Percentiles rank a stretch among this genome's conserved stretches.
phyloP scores from a whole-genome alignment of 495 filamentous ascomycete species.

The Trypethelium eluteriae region DNA sequence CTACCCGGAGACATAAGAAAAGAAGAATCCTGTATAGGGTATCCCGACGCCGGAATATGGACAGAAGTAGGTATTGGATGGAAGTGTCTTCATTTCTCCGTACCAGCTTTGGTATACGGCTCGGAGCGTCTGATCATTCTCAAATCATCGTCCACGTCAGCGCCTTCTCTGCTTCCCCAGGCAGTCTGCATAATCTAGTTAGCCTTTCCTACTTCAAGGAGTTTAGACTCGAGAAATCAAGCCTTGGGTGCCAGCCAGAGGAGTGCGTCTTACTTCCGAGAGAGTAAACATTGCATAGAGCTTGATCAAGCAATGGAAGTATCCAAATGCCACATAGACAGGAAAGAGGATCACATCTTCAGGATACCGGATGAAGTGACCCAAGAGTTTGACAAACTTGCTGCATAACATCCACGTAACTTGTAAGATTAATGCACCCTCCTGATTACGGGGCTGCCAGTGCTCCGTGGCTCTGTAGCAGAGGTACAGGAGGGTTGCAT shows the following conservation, averaged over 20 bases:
- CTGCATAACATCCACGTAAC: slow-evolving; percentile 41
- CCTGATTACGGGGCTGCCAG: slow-evolving; percentile 15
- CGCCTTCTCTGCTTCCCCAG: slow-evolving; percentile 62
- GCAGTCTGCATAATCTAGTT: slow-evolving; percentile 46
- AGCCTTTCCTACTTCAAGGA: slow-evolving; percentile 22
- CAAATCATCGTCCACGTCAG: slow-evolving; percentile 53
- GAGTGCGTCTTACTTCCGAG: slow-evolving; percentile 33
- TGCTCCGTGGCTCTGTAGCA: slow-evolving; percentile 21
- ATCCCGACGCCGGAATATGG: not conserved
- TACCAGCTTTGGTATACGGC: slow-evolving; percentile 7
- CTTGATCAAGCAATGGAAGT: slow-evolving; percentile 57
- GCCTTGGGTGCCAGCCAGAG: not conserved
- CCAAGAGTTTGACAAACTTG: slow-evolving; percentile 56
- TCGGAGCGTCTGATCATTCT: slow-evolving; percentile 39
- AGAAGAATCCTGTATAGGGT: slow-evolving; percentile 4
- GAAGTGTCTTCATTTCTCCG: not conserved
- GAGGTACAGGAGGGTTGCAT: slow-evolving; percentile 41
- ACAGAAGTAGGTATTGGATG: not conserved
- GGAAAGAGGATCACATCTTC: slow-evolving; percentile 49
- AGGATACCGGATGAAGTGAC: slow-evolving; percentile 51
- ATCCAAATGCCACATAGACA: slow-evolving; percentile 50
- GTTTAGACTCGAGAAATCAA: slow-evolving; percentile 24
- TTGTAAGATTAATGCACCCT: slow-evolving; percentile 24
- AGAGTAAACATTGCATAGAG: slow-evolving; percentile 52
- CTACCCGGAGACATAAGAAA: not conserved